These are phyloP conservation scores for Fragaria nilgerrensis DNA, from an alignment of 306 rosid genomes.

Conservation along the genomic window DNA sequence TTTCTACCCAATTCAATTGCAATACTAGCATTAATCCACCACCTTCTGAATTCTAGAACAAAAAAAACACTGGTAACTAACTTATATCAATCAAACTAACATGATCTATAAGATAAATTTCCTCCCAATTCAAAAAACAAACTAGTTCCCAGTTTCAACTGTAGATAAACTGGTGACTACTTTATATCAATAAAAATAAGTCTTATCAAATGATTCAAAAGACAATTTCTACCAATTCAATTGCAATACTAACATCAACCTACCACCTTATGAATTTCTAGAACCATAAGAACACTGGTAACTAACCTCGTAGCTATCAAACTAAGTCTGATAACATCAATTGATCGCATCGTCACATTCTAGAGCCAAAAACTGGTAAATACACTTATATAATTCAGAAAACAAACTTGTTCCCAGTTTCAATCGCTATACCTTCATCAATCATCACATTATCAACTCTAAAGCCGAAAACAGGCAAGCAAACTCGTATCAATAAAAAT, in stretches of 20 bases:
- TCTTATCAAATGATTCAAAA: neutral
- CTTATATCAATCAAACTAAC: neutral
- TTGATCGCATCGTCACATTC: neutral
- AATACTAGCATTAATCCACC: neutral
- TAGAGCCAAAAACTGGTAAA: neutral
- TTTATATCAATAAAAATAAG: no score
- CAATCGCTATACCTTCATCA: neutral
- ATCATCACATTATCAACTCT: neutral
- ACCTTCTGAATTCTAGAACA: neutral
- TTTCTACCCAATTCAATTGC: neutral
- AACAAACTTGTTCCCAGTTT: neutral
- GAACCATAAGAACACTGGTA: neutral
- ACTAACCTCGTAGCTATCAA: neutral
- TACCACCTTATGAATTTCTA: neutral
- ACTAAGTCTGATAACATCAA: neutral
- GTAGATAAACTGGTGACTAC: no score
- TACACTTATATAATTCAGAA: neutral
- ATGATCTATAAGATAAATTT: no score
- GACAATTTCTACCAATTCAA: neutral
- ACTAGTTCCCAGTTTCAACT: no score
- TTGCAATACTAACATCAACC: neutral
- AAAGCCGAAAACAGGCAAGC: neutral
- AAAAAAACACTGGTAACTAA: neutral
- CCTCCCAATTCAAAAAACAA: no score
- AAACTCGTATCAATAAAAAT: neutral